Percentiles rank a stretch among this genome's conserved stretches.
These are phyloP conservation scores for Paspalum vaginatum DNA, from an alignment of 176 grass and related monocot genomes.

Conservation along the genomic window DNA sequence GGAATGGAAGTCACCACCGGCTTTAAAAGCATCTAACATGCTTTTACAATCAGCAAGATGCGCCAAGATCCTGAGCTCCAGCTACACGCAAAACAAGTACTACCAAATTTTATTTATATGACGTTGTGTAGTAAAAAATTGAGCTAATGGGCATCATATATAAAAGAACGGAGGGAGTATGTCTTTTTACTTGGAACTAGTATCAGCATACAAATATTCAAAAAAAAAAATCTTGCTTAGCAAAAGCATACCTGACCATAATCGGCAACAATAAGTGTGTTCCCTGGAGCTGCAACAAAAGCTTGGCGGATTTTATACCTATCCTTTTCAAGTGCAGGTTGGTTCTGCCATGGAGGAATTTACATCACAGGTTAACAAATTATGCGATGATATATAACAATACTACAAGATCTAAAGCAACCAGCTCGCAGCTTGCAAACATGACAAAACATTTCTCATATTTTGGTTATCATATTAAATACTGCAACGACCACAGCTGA, in stretches of 20 bases:
- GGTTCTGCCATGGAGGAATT: conserved; percentile 63
- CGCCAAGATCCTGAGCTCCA: conserved; percentile 98
- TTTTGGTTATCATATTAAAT: conserved; percentile 21
- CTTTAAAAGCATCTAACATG: conserved; percentile 94
- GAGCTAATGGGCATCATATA: too few species aligned
- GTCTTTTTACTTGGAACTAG: conserved; percentile 22
- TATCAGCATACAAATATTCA: conserved; percentile 17
- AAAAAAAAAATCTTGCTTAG: background rate
- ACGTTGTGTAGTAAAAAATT: too few species aligned
- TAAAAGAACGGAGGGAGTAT: too few species aligned
- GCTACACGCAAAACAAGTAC: conserved; percentile 51
- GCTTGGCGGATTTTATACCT: conserved; percentile 96
- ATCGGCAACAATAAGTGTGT: conserved; percentile 98
- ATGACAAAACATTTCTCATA: conserved; percentile 4
- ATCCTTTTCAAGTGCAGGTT: conserved; percentile 95
- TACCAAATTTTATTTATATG: too few species aligned
- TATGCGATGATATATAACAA: conserved; percentile 19
- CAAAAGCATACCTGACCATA: conserved; percentile 83
- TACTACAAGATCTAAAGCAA: conserved; percentile 29
- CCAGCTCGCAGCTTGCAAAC: conserved; percentile 22
- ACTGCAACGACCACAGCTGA: conserved; percentile 14
- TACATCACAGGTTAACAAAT: conserved; percentile 38
- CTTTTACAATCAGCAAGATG: conserved; percentile 85
- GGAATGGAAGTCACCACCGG: conserved; percentile 97
- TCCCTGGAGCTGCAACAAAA: conserved; percentile 86